Evolutionary conservation across 2,329 filamentous ascomycete genomes (phyloP).

Genomic region (Drechslera avenae): DNA sequence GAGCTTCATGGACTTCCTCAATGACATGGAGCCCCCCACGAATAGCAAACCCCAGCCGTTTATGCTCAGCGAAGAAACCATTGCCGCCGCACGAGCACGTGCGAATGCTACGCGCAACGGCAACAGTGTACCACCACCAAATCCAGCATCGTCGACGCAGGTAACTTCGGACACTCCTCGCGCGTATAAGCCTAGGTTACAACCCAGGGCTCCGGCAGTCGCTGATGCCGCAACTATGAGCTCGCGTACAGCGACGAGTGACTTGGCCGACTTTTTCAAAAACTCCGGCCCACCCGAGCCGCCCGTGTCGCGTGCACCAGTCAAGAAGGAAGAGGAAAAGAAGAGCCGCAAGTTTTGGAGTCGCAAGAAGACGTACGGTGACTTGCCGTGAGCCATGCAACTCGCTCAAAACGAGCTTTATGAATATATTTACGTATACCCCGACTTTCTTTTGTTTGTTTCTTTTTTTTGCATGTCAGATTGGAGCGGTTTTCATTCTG

Average conservation of each 20-base stretch:
- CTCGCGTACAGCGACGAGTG: constrained; percentile 43
- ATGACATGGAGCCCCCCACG: constrained; percentile 68
- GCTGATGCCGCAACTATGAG: constrained; percentile 17
- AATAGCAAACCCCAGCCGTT: constrained; percentile 42
- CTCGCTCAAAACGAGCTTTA: background rate
- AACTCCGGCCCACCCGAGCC: constrained; percentile 48
- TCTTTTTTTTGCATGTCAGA: no score
- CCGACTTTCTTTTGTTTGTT: no score
- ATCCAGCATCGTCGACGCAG: constrained; percentile 19
- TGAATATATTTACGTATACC: background rate
- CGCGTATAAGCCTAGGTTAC: constrained; percentile 34
- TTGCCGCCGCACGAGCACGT: constrained; percentile 42
- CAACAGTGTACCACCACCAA: constrained; percentile 8
- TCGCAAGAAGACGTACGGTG: constrained; percentile 36
- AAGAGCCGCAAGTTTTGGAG: constrained; percentile 43
- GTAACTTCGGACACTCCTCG: constrained; percentile 28
- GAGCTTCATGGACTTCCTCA: constrained; percentile 74
- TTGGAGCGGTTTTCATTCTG: no score
- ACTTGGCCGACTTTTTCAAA: constrained; percentile 53
- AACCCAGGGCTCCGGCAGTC: constrained; percentile 34
- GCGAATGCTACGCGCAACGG: constrained; percentile 25
- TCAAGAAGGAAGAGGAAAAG: constrained; percentile 41
- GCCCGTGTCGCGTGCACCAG: constrained; percentile 5
- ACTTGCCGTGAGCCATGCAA: constrained; percentile 14
- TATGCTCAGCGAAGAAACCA: constrained; percentile 37